Conservation (phyloP, 768 basidiomycete genomes). For the Cyclocybe aegerita region DNA sequence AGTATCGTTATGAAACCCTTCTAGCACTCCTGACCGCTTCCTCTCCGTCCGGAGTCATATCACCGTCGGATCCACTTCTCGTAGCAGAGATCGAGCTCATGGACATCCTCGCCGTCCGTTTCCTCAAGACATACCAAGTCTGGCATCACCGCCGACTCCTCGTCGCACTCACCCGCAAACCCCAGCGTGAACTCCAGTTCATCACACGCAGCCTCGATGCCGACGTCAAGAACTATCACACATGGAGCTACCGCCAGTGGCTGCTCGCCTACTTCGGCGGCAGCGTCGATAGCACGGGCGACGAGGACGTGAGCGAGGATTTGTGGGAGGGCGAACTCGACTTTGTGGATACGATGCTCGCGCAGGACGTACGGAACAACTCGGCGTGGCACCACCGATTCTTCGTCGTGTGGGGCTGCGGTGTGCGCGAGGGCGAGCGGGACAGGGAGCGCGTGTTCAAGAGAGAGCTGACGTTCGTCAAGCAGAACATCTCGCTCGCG, state of each 20-base stretch:
- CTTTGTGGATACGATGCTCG: constrained; percentile 69
- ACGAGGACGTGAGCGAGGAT: constrained; percentile 21
- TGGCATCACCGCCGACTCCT: constrained; percentile 92
- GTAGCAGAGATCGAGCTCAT: constrained; percentile 80
- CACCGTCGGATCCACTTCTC: constrained; percentile 31
- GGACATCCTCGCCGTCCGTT: constrained; percentile 81
- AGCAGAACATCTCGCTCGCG: constrained; percentile 78
- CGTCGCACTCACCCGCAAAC: constrained; percentile 52
- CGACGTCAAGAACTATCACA: constrained; percentile 98
- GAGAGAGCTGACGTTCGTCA: constrained; percentile 80
- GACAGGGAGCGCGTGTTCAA: constrained; percentile 58
- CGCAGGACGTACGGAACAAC: constrained; percentile 87
- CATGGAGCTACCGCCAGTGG: constrained; percentile 99
- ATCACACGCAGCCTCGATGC: constrained; percentile 66
- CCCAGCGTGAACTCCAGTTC: constrained; percentile 75
- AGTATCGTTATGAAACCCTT: constrained; percentile 91
- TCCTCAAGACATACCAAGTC: constrained; percentile 96
- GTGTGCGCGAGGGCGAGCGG: constrained; percentile 59
- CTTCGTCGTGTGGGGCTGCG: constrained; percentile 78
- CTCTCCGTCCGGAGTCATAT: constrained; percentile 1
- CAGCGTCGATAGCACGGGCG: constrained; percentile 16
- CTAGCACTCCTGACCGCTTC: constrained; percentile 56
- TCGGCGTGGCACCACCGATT: constrained; percentile 97
- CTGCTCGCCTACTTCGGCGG: constrained; percentile 81
- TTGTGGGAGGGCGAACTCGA: constrained; percentile 77